These are phyloP conservation scores for Aspergillus proliferans DNA, from an alignment of 2,329 filamentous ascomycete species.

Conservation along the genomic window DNA sequence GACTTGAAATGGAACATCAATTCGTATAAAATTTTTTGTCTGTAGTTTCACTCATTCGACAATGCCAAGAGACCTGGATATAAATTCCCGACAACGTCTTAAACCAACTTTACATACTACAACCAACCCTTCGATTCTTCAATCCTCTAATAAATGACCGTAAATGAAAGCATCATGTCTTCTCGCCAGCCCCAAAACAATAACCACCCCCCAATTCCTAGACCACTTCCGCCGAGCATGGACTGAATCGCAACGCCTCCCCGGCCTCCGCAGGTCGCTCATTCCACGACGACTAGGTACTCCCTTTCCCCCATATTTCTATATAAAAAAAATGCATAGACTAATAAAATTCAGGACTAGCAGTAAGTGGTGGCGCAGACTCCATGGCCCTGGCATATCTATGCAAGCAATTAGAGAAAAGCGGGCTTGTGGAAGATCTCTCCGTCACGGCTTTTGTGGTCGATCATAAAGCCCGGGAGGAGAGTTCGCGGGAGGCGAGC, in stretches of 20 bases:
- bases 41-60: too few relatives aligned
- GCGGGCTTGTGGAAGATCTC: slow-evolving; percentile 14
- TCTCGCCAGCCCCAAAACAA: slow-evolving; percentile 9
- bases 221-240: slow-evolving; percentile 25
- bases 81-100: too few relatives aligned
- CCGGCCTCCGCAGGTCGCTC: slow-evolving; percentile 4
- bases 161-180: slow-evolving; percentile 1
- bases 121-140: not conserved
- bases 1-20: too few relatives aligned
- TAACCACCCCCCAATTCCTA: slow-evolving; percentile 23
- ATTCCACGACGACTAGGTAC: slow-evolving; percentile 24
- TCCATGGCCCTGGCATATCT: slow-evolving; percentile 92
- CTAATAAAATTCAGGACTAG: slow-evolving; percentile 53
- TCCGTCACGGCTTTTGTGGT: slow-evolving; percentile 53
- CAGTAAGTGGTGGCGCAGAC: slow-evolving; percentile 87
- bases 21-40: too few relatives aligned
- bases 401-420: slow-evolving; percentile 47
- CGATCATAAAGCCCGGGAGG: slow-evolving; percentile 53
- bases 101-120: too few relatives aligned
- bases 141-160: slow-evolving; percentile 9
- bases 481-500: slow-evolving; percentile 50
- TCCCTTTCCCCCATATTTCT: not conserved
- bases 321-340: not conserved
- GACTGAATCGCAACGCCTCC: slow-evolving; percentile 13
- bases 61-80: too few relatives aligned